phyloP scores from a whole-genome alignment of 2,329 filamentous ascomycete species.

The Bertia moriformis region DNA sequence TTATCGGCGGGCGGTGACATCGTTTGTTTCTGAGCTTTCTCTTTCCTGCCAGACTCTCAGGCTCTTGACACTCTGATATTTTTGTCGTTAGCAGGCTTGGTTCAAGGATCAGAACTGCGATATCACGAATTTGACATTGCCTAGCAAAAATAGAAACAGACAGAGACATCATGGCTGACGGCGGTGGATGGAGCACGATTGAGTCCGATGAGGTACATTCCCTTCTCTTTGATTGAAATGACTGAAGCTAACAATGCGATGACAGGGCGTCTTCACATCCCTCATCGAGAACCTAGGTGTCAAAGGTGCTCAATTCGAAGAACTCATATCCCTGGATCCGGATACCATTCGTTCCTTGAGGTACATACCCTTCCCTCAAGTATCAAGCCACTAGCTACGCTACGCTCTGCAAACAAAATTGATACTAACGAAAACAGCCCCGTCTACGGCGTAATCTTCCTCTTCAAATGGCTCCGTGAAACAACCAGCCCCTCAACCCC shows the following conservation, averaged over 20 bases:
- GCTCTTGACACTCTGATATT: no score
- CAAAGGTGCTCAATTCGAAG: slow-evolving; percentile 89
- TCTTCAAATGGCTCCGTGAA: slow-evolving; percentile 51
- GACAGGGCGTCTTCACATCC: slow-evolving; percentile 85
- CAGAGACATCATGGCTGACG: slow-evolving; percentile 1
- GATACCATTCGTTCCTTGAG: slow-evolving; percentile 32
- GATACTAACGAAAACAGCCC: slow-evolving; percentile 20
- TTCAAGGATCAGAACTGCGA: no score
- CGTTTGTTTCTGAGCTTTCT: no score
- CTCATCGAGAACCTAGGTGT: slow-evolving; percentile 84
- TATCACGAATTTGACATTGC: no score
- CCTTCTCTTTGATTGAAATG: slow-evolving; percentile 4
- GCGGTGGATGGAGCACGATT: slow-evolving; percentile 27
- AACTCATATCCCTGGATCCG: slow-evolving; percentile 54
- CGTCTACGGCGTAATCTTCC: slow-evolving; percentile 62
- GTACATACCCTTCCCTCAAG: not conserved
- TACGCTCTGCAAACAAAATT: not conserved
- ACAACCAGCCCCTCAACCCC: slow-evolving; percentile 28
- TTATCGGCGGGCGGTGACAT: no score
- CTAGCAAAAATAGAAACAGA: no score
- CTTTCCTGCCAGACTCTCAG: no score
- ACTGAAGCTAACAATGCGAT: slow-evolving; percentile 11
- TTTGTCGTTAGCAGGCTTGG: no score
- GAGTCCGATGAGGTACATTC: slow-evolving; percentile 79
- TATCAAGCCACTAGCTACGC: no score